Evolutionary conservation across 192 early-diverging fungal species (phyloP).

Genomic region (Backusella mclennaniae): DNA sequence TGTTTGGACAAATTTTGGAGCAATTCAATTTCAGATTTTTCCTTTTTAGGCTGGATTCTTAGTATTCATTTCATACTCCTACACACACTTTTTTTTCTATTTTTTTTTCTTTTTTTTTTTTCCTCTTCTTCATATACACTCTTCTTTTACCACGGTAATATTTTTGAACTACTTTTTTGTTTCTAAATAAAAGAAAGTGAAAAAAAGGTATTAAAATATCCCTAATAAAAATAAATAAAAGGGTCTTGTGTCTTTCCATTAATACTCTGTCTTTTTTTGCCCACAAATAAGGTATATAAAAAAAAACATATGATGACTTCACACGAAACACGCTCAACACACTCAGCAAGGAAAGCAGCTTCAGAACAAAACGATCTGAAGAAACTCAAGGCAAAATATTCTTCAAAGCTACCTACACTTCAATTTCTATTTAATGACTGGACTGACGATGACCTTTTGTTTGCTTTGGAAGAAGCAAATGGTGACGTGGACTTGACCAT

Average conservation of each 20-base stretch:
- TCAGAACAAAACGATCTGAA: constrained; percentile 51
- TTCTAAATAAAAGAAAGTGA: not conserved
- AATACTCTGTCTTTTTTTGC: not conserved
- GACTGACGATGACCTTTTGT: constrained; percentile 89
- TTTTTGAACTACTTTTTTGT: constrained; percentile 2
- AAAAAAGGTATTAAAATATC: not conserved
- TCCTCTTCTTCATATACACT: not conserved
- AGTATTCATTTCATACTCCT: not conserved
- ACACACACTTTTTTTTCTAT: not conserved
- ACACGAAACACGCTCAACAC: constrained; percentile 34
- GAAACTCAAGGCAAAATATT: constrained; percentile 65
- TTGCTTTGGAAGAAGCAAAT: constrained; percentile 78
- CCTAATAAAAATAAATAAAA: not conserved
- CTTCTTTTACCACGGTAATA: constrained; percentile 7
- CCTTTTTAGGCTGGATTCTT: not conserved
- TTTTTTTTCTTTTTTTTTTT: not conserved
- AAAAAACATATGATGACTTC: constrained; percentile 25
- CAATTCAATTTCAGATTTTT: not conserved
- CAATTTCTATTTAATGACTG: constrained; percentile 81
- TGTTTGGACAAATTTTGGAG: not conserved
- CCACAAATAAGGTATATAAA: not conserved
- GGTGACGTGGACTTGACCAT: constrained; percentile 84
- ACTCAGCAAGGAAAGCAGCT: constrained; percentile 5
- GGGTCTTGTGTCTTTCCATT: not conserved
- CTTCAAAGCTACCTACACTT: constrained; percentile 58